A percentile compares a stretch with the other conserved stretches of the same genome.
phyloP scores from a whole-genome alignment of 208 protist species.

The Phytomonas sp. region DNA sequence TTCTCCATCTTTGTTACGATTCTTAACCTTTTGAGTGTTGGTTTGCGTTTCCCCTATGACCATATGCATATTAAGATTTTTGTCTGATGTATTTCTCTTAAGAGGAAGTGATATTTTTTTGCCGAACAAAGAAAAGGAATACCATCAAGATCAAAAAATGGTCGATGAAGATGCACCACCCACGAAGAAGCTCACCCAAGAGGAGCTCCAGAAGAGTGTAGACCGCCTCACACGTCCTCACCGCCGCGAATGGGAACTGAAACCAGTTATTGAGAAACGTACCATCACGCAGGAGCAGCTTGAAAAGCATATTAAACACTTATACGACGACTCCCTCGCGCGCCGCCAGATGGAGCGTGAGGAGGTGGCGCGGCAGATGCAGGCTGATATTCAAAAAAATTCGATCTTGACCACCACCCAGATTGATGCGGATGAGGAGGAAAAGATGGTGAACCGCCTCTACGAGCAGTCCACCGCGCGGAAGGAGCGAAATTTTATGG shows the following conservation, averaged over 20 bases:
- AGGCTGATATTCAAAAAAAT: constrained; percentile 40
- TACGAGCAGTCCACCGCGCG: constrained; percentile 60
- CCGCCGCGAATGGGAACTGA: constrained; percentile 24
- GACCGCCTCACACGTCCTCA: constrained; percentile 48
- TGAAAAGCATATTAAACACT: constrained; percentile 55
- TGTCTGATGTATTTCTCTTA: neutral
- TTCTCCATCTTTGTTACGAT: neutral
- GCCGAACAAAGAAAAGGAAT: neutral
- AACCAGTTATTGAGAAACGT: constrained; percentile 26
- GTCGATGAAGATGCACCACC: constrained; percentile 11
- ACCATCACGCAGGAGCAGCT: constrained; percentile 43
- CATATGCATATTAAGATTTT: neutral
- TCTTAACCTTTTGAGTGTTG: constrained; percentile 3
- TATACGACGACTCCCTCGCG: constrained; percentile 79
- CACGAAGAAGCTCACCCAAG: constrained; percentile 28
- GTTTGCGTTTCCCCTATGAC: neutral
- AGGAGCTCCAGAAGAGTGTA: constrained; percentile 63
- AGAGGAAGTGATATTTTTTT: constrained; percentile 4
- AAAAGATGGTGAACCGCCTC: constrained; percentile 45
- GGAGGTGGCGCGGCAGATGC: constrained; percentile 35
- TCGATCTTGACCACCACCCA: constrained; percentile 20
- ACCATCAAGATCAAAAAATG: neutral
- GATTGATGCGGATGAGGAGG: constrained; percentile 29
- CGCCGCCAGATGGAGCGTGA: constrained; percentile 30
- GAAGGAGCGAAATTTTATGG: constrained; percentile 42